Base-by-base conservation (phyloP, 805 yeast species). In the Cyberlindnera meyerae region DNA sequence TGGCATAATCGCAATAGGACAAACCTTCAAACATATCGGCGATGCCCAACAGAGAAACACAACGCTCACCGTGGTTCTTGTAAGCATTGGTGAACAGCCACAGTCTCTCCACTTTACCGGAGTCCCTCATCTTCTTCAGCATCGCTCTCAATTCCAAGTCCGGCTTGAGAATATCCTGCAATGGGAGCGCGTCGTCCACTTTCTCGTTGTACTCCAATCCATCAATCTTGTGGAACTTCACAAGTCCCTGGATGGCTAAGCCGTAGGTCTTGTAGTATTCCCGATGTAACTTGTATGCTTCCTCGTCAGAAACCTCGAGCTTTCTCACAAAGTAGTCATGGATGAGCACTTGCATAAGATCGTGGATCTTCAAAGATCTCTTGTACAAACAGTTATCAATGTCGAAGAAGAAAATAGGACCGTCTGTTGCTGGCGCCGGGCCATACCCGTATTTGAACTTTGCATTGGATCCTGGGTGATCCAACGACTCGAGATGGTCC, bases 31-130 rank as follows among this genome's bases (percentile, higher is more conserved):
- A 89, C 37, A 87, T 56, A 57, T 89, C 96, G n/a, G 90, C 97
- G 20, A 90, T 58, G 2, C 96, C 97, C 33, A 90, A 65, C 32
- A 90, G 66, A 29, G 78, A 71, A 14, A 88, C 70, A 21, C 87
- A 95, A 33, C 97, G 70, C 30, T 79, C 51, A 0, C 90, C 98
- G 61, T 90, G 98, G 52, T 77, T 87, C 55, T 81, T 79, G 63
- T 90, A 90, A 2, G 98, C 97, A 58, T 90, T 90, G 5, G 98
- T 90, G 53, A 87, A 83, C 29, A 93, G 70, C 98, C 98, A 90
- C 45, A 90, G 64, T 52, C 79, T 70, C 50, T 79, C 81, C 39
- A 81, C 77, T 44, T 77, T 73, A 2, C 74, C 67, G n/a, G 61
- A 54, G 11, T 42, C 17, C 39, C 52, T 61, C 28, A 83, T 47